Conservation (phyloP, 257 asterid species). For the Solanum chilense region DNA sequence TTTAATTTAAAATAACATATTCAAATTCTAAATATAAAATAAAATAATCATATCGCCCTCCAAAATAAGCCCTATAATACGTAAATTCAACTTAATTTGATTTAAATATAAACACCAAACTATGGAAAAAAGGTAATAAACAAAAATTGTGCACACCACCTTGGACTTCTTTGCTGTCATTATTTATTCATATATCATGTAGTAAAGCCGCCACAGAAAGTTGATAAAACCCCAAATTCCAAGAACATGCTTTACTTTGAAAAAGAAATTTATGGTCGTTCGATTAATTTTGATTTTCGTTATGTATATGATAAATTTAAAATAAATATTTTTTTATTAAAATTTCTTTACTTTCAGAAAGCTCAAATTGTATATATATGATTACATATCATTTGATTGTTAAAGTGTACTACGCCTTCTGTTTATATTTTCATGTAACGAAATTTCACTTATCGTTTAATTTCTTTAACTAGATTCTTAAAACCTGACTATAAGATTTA, state of each 20-base stretch:
- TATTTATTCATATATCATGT: background rate
- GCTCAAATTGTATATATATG: background rate
- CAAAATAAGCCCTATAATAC: background rate
- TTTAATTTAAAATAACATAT: too few species aligned
- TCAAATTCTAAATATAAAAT: too few species aligned
- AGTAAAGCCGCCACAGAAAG: background rate
- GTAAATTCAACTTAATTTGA: background rate
- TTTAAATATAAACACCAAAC: background rate
- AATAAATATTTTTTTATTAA: background rate
- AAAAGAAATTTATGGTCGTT: background rate
- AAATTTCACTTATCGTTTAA: background rate
- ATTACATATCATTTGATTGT: background rate
- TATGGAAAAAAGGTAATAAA: too few species aligned
- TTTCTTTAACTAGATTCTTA: background rate
- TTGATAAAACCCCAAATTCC: background rate
- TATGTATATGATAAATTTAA: background rate
- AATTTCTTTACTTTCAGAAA: background rate
- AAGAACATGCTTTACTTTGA: background rate
- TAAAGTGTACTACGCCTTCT: background rate
- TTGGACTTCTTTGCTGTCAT: background rate
- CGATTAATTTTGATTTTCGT: background rate
- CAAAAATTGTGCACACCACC: background rate
- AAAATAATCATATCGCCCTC: background rate
- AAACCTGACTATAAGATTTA: too few species aligned
- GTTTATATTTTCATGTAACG: background rate